phyloP scores from a whole-genome alignment of 2,329 filamentous ascomycete genomes.

The Coniochaeta hoffmannii region DNA sequence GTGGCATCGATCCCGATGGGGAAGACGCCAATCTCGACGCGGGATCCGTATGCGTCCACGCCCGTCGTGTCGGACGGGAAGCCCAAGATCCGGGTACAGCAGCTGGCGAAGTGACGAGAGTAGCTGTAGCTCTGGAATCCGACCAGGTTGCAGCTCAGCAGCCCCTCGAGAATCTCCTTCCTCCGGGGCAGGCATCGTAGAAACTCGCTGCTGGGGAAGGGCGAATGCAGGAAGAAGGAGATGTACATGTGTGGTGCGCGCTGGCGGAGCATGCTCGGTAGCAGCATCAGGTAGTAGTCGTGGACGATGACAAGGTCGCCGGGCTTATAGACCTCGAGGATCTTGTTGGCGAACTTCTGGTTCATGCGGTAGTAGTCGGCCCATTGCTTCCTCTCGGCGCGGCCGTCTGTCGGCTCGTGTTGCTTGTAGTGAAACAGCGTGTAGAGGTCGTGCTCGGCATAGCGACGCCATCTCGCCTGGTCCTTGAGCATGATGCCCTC shows the following conservation, averaged over 20 bases:
- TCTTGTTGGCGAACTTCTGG: constrained; percentile 82
- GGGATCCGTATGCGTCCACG: constrained; percentile 81
- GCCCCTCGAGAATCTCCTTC: constrained; percentile 84
- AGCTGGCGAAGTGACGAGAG: constrained; percentile 88
- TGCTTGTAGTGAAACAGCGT: constrained; percentile 95
- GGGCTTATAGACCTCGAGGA: constrained; percentile 81
- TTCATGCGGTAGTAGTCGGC: constrained; percentile 91
- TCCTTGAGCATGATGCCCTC: constrained; percentile 71
- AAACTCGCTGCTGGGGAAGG: constrained; percentile 95
- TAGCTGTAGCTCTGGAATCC: constrained; percentile 96
- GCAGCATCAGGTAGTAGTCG: constrained; percentile 86
- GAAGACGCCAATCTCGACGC: constrained; percentile 87
- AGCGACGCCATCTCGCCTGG: constrained; percentile 80
- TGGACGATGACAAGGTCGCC: constrained; percentile 91
- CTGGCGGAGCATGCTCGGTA: constrained; percentile 83
- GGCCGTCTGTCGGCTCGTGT: constrained; percentile 80
- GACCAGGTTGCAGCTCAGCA: constrained; percentile 85
- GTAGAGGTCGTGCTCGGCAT: constrained; percentile 87
- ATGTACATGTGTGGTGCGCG: constrained; percentile 85
- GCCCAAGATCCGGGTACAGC: constrained; percentile 84
- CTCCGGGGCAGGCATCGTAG: constrained; percentile 80
- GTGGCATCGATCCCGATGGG: constrained; percentile 91
- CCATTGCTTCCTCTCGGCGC: constrained; percentile 77
- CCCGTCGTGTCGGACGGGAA: constrained; percentile 80
- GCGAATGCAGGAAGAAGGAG: constrained; percentile 88